phyloP scores from a whole-genome alignment of 352 stramenopile species.

The Phytophthora macrochlamydospora region DNA sequence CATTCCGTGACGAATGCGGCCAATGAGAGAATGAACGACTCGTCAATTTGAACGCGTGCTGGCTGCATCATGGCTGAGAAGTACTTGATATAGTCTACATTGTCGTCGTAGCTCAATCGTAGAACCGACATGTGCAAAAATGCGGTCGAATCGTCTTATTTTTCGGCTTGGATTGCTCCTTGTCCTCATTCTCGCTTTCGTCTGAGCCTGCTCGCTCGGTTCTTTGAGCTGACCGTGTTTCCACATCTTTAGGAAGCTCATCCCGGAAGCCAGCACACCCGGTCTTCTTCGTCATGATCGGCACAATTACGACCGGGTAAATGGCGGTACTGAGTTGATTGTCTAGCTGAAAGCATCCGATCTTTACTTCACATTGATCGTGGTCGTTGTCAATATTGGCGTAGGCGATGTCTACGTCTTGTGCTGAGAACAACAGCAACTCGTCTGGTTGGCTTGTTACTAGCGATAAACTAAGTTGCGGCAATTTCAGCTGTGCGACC shows the following conservation, averaged over 20 bases:
- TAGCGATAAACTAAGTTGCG: constrained; percentile 72
- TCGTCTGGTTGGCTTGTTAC: constrained; percentile 78
- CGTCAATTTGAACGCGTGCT: constrained; percentile 35
- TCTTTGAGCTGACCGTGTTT: constrained; percentile 28
- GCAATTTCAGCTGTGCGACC: constrained; percentile 60
- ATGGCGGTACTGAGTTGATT: constrained; percentile 78
- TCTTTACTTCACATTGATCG: constrained; percentile 83
- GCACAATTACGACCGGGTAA: constrained; percentile 85
- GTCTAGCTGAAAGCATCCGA: constrained; percentile 84
- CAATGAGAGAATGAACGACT: constrained; percentile 35
- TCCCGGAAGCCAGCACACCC: constrained; percentile 30
- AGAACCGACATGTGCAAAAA: constrained; percentile 82
- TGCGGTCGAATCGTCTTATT: constrained; percentile 21
- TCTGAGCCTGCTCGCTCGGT: constrained; percentile 22
- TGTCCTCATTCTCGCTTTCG: constrained; percentile 10
- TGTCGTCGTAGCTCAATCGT: constrained; percentile 76
- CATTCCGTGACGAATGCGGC: constrained; percentile 35
- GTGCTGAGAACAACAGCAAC: constrained; percentile 70
- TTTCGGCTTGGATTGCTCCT: constrained; percentile 23
- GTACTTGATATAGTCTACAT: constrained; percentile 90
- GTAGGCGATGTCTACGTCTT: constrained; percentile 72
- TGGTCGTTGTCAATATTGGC: constrained; percentile 73
- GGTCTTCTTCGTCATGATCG: constrained; percentile 49
- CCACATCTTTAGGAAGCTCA: constrained; percentile 26
- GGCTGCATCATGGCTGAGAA: constrained; percentile 85